A percentile compares a stretch with the other conserved stretches of the same genome.
phyloP scores from a whole-genome alignment of 1,139 yeast species.

The Trichomonascaceae sp. region DNA sequence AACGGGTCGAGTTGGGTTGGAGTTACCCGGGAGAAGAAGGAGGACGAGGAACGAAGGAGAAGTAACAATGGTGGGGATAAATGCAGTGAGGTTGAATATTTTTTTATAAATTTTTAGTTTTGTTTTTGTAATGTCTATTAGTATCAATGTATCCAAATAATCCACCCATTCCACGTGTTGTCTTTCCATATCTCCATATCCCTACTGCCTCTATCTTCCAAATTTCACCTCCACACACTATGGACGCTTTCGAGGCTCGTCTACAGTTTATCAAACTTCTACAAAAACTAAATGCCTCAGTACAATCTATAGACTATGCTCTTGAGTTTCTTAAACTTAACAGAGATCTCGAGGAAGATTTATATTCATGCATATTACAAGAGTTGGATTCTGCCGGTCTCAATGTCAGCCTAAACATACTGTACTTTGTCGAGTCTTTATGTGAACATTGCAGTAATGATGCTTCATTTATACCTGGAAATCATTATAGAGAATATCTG shows the following conservation, averaged over 20 bases:
- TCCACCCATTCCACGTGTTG: neutral
- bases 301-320: conserved; percentile 48
- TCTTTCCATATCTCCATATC: neutral
- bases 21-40: neutral
- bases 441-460: conserved; percentile 28
- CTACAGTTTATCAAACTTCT: conserved; percentile 61
- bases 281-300: conserved; percentile 56
- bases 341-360: conserved; percentile 58
- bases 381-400: conserved; percentile 45
- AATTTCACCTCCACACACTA: neutral
- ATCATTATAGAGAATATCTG: conserved; percentile 21
- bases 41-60: neutral
- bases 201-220: neutral
- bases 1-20: neutral
- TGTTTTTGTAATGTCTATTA: no score
- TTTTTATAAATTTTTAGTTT: no score
- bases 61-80: no score
- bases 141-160: no score
- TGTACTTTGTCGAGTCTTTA: conserved; percentile 63
- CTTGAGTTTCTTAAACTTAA: conserved; percentile 56
- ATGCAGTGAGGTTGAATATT: no score
- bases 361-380: conserved; percentile 64
- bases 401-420: conserved; percentile 58
- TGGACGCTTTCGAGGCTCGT: conserved; percentile 80
- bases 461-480: conserved; percentile 4